Evolutionary conservation across 129 eudicot genomes (phyloP), one percentile per base, ranked within the genome.

Genomic region (Pseudognaphalium luteoalbum): DNA sequence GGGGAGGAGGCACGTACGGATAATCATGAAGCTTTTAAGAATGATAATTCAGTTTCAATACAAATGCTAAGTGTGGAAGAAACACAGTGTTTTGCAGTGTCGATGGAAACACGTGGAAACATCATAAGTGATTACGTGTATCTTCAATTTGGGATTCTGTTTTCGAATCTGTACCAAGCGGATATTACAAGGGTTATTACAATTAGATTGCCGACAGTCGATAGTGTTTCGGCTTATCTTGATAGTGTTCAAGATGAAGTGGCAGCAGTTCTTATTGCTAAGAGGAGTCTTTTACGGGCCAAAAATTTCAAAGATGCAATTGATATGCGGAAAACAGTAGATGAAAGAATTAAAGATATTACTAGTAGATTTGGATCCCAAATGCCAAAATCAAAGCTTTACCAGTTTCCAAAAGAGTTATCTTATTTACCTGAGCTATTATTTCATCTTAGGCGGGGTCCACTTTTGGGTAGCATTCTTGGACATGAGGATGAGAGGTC

Each of bases 401-500:
- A 87, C 81, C 91, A 86, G 84, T 94, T 91, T 82, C 98, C 98
- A 11, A 94, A 91, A 77, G 98, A 94, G 85, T 82, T 94, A 19
- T 78, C 84, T 3, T 66, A 77, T 47, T 77, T 94, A 83, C 98
- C 98, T 14, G 98, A 94, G 84, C 79, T 87, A 16, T 66, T 94
- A 17, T 94, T 94, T 83, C 98, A 94, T 87, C 96, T 91, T 6
- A 88, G 96, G 74, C 81, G 97, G 86, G 97, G 98, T 6, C 97
- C 98, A n/a, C 93, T 94, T 63, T 76, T 94, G 69, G 98, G 98
- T 57, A 87, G 91, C 79, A 91, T 94, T 59, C 68, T 94, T 37
- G 97, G 97, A 63, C 98, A 94, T 84, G 98, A 91, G 83, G 98
- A 94, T 51, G 98, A 94, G 85, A 88, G 98, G 77, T 91, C 93